These are phyloP conservation scores for Lactarius akahatsu DNA, from an alignment of 768 basidiomycete species.

Conservation along the genomic window DNA sequence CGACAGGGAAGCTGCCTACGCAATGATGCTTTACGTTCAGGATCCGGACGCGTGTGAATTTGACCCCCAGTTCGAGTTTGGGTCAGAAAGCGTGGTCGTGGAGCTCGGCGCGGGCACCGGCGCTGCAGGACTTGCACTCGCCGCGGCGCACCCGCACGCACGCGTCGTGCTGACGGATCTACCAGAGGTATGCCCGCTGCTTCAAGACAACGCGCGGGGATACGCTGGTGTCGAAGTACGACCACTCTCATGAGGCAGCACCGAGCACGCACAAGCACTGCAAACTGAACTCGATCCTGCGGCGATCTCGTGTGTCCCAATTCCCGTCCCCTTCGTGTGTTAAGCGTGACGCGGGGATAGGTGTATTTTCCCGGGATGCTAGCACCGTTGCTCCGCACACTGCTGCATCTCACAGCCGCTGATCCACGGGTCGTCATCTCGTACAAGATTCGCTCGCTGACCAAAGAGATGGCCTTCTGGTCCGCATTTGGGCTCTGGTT, in stretches of 20 bases:
- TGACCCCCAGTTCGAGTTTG: constrained; percentile 51
- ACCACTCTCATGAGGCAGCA: constrained; percentile 72
- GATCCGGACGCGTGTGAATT: constrained; percentile 43
- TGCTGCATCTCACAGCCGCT: constrained; percentile 62
- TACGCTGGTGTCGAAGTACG: constrained; percentile 42
- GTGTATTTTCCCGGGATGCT: constrained; percentile 85
- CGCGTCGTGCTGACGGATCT: constrained; percentile 68
- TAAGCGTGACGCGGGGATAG: constrained; percentile 40
- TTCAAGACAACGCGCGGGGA: constrained; percentile 40
- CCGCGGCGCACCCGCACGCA: constrained; percentile 24
- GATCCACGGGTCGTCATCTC: constrained; percentile 55
- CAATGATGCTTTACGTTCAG: constrained; percentile 55
- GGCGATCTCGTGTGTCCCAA: constrained; percentile 68
- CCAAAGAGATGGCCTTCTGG: constrained; percentile 78
- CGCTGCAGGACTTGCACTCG: constrained; percentile 49
- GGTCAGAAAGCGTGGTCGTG: constrained; percentile 44
- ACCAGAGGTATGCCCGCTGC: constrained; percentile 61
- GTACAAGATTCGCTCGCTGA: constrained; percentile 71
- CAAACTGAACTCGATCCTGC: constrained; percentile 39
- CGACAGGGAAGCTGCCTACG: constrained; percentile 74
- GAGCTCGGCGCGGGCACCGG: constrained; percentile 84
- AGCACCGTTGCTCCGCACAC: constrained; percentile 69
- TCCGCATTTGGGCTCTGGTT: constrained; percentile 80
- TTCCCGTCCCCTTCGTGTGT: not conserved
- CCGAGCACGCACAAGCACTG: constrained; percentile 43